phyloP scores from a whole-genome alignment of 2,329 filamentous ascomycete species.

The Gliomastix tumulicola region DNA sequence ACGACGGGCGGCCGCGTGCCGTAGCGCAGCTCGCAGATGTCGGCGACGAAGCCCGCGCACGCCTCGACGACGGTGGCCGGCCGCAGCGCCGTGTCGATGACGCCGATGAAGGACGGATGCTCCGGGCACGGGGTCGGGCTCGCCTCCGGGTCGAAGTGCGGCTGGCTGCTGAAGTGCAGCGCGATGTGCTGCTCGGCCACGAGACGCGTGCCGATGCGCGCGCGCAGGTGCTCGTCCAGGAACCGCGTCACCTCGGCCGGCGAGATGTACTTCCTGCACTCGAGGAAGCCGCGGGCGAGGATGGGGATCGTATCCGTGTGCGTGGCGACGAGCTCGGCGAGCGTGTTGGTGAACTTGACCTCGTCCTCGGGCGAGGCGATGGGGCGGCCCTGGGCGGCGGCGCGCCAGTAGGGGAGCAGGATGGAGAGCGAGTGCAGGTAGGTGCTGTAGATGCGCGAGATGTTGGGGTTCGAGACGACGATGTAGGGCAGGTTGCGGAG shows the following conservation, averaged over 20 bases:
- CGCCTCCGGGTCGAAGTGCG: conserved; percentile 54
- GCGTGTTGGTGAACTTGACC: conserved; percentile 82
- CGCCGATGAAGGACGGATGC: conserved; percentile 72
- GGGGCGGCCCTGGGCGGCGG: conserved; percentile 30
- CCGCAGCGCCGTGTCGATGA: conserved; percentile 85
- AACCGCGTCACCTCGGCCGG: conserved; percentile 81
- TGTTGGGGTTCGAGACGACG: conserved; percentile 94
- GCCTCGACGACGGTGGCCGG: conserved; percentile 75
- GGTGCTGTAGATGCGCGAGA: conserved; percentile 91
- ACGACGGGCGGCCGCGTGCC: conserved; percentile 75
- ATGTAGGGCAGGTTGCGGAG: conserved; percentile 93
- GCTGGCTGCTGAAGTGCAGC: conserved; percentile 66
- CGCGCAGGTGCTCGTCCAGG: conserved; percentile 87
- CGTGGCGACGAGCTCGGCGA: conserved; percentile 91
- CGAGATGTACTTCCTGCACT: conserved; percentile 85
- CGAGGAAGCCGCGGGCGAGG: conserved; percentile 84
- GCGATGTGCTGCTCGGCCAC: conserved; percentile 97
- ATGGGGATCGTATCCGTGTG: conserved; percentile 93
- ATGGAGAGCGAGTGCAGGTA: conserved; percentile 91
- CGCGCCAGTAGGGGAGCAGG: conserved; percentile 69
- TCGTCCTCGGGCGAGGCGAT: conserved; percentile 71
- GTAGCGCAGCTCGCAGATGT: conserved; percentile 95
- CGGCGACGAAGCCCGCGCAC: conserved; percentile 85
- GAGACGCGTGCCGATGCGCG: conserved; percentile 86
- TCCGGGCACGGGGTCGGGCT: conserved; percentile 43